Base-by-base conservation (phyloP, 352 stramenopile species). In the Globisporangium cederbergense region DNA sequence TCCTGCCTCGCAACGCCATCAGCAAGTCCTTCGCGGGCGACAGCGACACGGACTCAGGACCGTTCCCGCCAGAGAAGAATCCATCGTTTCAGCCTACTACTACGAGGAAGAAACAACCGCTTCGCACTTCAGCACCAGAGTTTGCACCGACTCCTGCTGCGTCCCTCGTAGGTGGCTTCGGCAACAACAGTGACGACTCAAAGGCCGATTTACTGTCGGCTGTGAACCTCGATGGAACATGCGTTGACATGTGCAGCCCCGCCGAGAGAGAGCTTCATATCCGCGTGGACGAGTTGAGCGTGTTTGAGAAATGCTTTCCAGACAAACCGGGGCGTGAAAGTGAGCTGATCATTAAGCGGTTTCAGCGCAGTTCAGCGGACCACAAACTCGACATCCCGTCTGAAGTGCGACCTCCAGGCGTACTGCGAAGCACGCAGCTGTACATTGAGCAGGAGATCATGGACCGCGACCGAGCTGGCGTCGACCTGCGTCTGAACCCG, bases 361-460 rank as follows among this genome's bases (percentile, higher is more conserved):
- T 95, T 56, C 88, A 96, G 62, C 84, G 89, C 10, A 91, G 81
- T 68, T 93, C 86, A 3, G 89, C 89, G 11, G 86, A 93, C 58
- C 84, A 94, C 67, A 95, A 96, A 61, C 60, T 96, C 3, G 80
- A 95, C 65, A 95, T 96, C 36, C 75, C 89, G 0, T 79, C 78
- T 10, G 82, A 96, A 54, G 79, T 96, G 38, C 84, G 89, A 4
- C 89, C 89, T 16, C 84, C 80, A 30, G 83, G 86, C 28, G 84
- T 96, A 28, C 72, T 96, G 25, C 84, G 88, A 25, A 71, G 62
- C 34, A 96, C 88, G 1, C 88, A 95, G 58, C 62, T 96, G 25
- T 95, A 96, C 58, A 83, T 96, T 54, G 88, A 96, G 60, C 81
- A 90, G 38, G 61, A 86, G 28, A 94, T 96, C 60, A 95, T 96